Conservation (phyloP, 2,329 filamentous ascomycete species). For the Phialocephala subalpina region DNA sequence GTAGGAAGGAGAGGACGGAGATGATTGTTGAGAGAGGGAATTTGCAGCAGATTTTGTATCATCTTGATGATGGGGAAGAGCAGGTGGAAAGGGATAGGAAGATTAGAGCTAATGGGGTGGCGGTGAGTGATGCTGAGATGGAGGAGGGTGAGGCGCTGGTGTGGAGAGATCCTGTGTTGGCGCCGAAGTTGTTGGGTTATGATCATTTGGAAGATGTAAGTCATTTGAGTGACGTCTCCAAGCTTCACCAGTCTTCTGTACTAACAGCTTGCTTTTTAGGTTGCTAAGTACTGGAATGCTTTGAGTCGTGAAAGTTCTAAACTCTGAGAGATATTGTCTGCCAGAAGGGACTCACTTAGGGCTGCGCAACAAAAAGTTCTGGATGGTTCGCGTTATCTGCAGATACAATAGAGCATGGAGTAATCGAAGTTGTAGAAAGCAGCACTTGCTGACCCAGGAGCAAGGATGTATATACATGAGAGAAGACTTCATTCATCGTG, state of each 20-base stretch:
- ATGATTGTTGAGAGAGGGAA: slow-evolving; percentile 5
- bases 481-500: slow-evolving; percentile 16
- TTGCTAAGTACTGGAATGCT: neutral
- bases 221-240: neutral
- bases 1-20: slow-evolving; percentile 8
- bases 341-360: no score
- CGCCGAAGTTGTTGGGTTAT: slow-evolving; percentile 2
- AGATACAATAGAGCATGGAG: no score
- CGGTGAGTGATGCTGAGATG: neutral
- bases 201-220: slow-evolving; percentile 8
- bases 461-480: neutral
- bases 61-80: slow-evolving; percentile 7
- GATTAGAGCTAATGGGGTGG: neutral
- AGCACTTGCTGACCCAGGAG: neutral
- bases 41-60: neutral
- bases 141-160: slow-evolving; percentile 7
- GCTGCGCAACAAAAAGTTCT: no score
- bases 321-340: no score
- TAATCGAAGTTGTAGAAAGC: neutral
- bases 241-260: neutral
- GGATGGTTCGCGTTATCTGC: no score
- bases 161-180: slow-evolving; percentile 8
- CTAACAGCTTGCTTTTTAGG: neutral
- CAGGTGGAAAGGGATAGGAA: slow-evolving; percentile 3
- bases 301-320: neutral